Evolutionary conservation across 768 basidiomycete species (phyloP).

Genomic region (Suillus clintonianus): DNA sequence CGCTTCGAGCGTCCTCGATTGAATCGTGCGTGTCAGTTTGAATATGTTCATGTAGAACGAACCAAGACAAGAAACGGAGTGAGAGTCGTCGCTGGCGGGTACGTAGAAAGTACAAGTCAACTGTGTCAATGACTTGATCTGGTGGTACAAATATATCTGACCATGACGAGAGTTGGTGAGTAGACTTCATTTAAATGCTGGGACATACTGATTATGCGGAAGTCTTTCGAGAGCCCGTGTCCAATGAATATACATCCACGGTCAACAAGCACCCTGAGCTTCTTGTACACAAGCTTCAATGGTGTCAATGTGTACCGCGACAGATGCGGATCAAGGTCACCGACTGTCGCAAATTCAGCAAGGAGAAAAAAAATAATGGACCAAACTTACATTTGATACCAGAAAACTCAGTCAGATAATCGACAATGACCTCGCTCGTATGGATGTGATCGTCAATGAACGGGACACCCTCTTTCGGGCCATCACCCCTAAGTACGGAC

Average conservation of each 20-base stretch:
- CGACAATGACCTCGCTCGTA: conserved; percentile 92
- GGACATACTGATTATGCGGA: conserved; percentile 92
- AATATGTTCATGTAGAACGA: conserved; percentile 87
- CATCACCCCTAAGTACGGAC: conserved; percentile 88
- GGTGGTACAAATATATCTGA: conserved; percentile 95
- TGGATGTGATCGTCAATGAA: conserved; percentile 99
- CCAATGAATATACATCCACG: conserved; percentile 96
- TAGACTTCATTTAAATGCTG: background rate
- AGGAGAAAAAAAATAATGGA: background rate
- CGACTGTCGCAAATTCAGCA: conserved; percentile 51
- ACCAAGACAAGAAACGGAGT: conserved; percentile 92
- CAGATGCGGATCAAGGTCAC: conserved; percentile 84
- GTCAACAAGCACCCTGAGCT: conserved; percentile 89
- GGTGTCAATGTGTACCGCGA: conserved; percentile 92
- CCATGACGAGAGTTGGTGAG: background rate
- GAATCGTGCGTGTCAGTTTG: conserved; percentile 96
- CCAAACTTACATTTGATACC: conserved; percentile 82
- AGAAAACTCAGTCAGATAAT: conserved; percentile 96
- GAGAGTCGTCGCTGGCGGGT: conserved; percentile 85
- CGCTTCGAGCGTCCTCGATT: conserved; percentile 94
- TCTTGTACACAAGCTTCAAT: conserved; percentile 98
- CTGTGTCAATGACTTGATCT: conserved; percentile 94
- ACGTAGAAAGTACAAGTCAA: conserved; percentile 90
- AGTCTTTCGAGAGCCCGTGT: conserved; percentile 96
- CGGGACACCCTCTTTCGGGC: conserved; percentile 76